These are phyloP conservation scores for Prunus persica DNA, from an alignment of 306 rosid species.

Conservation along the genomic window Prunus_persica_NCBIv2 NC_034012.1:6858001-6858500, in stretches of 20 bases:
- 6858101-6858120: constrained; percentile 56
- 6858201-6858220: not conserved
- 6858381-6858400: constrained; percentile 74
- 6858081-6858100: not conserved
- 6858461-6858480: no score
- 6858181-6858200: constrained; percentile 30
- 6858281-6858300: constrained; percentile 92
- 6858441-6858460: no score
- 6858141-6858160: constrained; percentile 64
- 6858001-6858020: no score
- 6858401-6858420: constrained; percentile 6
- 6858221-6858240: constrained; percentile 61
- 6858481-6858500: no score
- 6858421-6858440: no score
- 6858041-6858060: no score
- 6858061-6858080: no score
- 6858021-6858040: not conserved
- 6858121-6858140: constrained; percentile 62
- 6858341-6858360: constrained; percentile 78
- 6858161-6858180: constrained; percentile 48
- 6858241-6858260: constrained; percentile 81
- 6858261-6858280: constrained; percentile 43
- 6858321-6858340: constrained; percentile 73
- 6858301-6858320: constrained; percentile 56
- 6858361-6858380: constrained; percentile 69